Base-by-base conservation (phyloP, 106 monocot species). In the Platanthera guangdongensis region DNA sequence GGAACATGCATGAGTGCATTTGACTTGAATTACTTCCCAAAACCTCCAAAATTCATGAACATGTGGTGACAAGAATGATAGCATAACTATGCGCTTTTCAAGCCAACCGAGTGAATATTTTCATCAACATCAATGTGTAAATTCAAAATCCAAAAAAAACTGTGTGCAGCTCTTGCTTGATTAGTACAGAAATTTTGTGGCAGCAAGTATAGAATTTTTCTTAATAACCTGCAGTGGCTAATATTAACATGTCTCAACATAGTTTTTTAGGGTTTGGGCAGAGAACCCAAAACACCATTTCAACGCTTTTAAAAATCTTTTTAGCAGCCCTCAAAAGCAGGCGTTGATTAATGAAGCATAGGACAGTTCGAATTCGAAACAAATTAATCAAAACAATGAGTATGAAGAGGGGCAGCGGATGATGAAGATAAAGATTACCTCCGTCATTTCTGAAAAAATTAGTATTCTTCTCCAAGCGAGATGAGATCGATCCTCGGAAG, bases 391-490 rank as follows among this genome's bases (percentile, higher is more conserved):
- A 63, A 63, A 19, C 62, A 25, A 25, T 25, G 22, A 60, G 6
- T 32, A 32, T 9, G 18, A 0, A 32, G 32, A 65, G 30, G 65
- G 32, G 52, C 52, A 53, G 5, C 4, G 32, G 12, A 65, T 32
- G 62, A 65, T 39, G 39, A 65, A 65, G 59, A 65, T 65, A 65
- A 11, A 65, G 32, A 30, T 65, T 65, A 65, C 65, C 65, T 65
- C 65, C 65, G 65, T 65, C 65, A 65, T 65, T 25, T 32, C 32
- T n/a, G 52, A 53, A 11, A 65, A 65, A 10, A 32, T 30, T n/a
- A 65, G 2, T 25, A 65, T 19, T 32, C 65, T 65, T 25, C 28
- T 65, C 10, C 11, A 65, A 65, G 65, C 28, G 28, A 8, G 32
- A 32, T 65, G 65, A 65, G 11, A 32, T 65, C 32, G 11, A 32